phyloP scores from a whole-genome alignment of 306 rosid species.

The Corylus heterophylla region DNA sequence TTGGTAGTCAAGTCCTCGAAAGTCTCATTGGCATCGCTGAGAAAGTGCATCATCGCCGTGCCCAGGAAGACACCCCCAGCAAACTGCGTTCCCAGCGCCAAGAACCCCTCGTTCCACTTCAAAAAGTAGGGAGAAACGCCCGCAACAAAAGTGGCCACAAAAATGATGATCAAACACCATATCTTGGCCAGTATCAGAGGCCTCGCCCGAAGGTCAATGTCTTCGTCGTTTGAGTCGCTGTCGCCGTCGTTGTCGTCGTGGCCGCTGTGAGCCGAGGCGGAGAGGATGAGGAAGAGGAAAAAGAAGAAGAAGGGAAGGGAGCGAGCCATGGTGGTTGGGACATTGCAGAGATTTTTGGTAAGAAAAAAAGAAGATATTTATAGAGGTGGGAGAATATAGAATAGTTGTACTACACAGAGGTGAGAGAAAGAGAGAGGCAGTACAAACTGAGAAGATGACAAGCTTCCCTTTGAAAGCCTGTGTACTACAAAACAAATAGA shows the following conservation, averaged over 20 bases:
- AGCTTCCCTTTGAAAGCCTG: too few species aligned
- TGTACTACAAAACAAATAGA: too few species aligned
- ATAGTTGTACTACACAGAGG: not conserved
- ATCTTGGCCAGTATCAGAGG: conserved; percentile 53
- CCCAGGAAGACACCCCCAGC: conserved; percentile 79
- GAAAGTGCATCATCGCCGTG: conserved; percentile 82
- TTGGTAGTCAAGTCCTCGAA: conserved; percentile 54
- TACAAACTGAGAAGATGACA: too few species aligned
- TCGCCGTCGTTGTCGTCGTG: conserved; percentile 21
- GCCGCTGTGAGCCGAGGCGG: conserved; percentile 57
- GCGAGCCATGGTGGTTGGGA: conserved; percentile 21
- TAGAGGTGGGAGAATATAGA: too few species aligned
- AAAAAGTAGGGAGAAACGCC: conserved; percentile 64
- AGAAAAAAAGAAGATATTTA: not conserved
- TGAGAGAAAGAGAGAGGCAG: not conserved
- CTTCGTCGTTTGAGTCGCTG: not conserved
- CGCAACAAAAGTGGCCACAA: conserved; percentile 55
- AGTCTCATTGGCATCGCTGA: conserved; percentile 61
- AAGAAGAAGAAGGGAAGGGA: conserved; percentile 7
- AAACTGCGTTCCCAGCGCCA: conserved; percentile 74
- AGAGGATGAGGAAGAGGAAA: conserved; percentile 25
- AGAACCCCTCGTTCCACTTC: conserved; percentile 70
- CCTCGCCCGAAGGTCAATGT: conserved; percentile 42
- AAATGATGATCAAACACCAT: conserved; percentile 56
- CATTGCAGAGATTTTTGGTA: not conserved